Conservation (phyloP, 345 rosid species). For the Reutealis trisperma region DNA sequence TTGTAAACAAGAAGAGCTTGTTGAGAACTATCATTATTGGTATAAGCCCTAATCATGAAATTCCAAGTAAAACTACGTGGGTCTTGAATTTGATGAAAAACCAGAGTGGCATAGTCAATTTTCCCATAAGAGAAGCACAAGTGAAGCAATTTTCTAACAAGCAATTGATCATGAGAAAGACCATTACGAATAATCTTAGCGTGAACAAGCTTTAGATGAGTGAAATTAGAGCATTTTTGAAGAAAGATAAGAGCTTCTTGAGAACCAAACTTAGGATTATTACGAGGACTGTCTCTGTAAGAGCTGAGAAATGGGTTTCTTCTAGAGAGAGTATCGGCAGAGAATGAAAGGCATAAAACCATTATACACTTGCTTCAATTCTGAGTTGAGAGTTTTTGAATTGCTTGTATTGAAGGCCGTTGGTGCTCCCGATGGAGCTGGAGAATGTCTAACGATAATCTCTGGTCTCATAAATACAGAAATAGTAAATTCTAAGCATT, state of each 20-base stretch:
- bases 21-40: constrained; percentile 35
- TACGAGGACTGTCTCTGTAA: not conserved
- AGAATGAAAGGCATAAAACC: constrained; percentile 35
- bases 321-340: constrained; percentile 21
- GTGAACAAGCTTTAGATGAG: constrained; percentile 62
- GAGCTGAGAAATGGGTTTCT: constrained; percentile 15
- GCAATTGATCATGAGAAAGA: constrained; percentile 51
- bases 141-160: constrained; percentile 55
- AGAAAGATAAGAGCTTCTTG: constrained; percentile 45
- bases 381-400: not conserved
- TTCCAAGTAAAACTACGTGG: constrained; percentile 69
- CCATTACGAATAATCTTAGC: constrained; percentile 50
- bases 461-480: not conserved
- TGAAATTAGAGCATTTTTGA: constrained; percentile 44
- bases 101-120: constrained; percentile 48
- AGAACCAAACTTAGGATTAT: constrained; percentile 28
- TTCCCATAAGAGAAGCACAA: constrained; percentile 46
- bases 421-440: not conserved
- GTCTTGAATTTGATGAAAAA: constrained; percentile 45
- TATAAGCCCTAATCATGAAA: constrained; percentile 61
- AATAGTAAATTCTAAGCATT: no score
- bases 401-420: not conserved
- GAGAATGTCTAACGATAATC: not conserved
- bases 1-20: constrained; percentile 60
- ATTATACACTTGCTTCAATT: constrained; percentile 7